Evolutionary conservation across 176 grass and related monocot genomes (phyloP).

Genomic region (Musa acuminata): DNA sequence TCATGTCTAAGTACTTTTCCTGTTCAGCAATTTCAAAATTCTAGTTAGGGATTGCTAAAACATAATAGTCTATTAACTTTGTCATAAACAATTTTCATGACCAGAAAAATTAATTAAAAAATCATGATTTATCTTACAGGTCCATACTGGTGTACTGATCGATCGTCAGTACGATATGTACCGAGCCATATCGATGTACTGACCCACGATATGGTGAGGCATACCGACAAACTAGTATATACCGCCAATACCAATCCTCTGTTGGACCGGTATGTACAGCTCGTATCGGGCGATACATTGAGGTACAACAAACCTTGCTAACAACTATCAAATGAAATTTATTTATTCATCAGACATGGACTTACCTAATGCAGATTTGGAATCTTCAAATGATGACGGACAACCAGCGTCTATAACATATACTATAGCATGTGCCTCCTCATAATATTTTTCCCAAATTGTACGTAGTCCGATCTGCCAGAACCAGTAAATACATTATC

Average conservation of each 20-base stretch:
- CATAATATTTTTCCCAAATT: slow-evolving; percentile 99
- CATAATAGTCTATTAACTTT: neutral
- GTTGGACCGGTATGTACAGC: too few species aligned
- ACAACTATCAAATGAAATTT: neutral
- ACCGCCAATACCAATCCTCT: too few species aligned
- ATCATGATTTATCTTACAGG: too few species aligned
- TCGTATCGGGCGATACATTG: too few species aligned
- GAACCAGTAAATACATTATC: neutral
- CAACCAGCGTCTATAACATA: slow-evolving; percentile 83
- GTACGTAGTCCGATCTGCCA: slow-evolving; percentile 65
- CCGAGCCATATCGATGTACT: too few species aligned
- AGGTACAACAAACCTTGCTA: too few species aligned
- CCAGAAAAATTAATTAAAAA: neutral
- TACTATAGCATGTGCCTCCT: slow-evolving; percentile 91
- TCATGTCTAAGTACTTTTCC: slow-evolving; percentile 84
- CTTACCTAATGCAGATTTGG: slow-evolving; percentile 86
- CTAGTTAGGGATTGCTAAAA: neutral
- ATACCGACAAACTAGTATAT: too few species aligned
- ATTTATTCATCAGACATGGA: slow-evolving; percentile 5
- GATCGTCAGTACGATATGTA: too few species aligned
- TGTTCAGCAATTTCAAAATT: slow-evolving; percentile 18
- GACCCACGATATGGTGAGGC: too few species aligned
- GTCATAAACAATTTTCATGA: neutral
- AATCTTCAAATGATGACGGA: slow-evolving; percentile 77
- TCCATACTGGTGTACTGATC: too few species aligned